Evolutionary conservation across 768 basidiomycete genomes (phyloP).

Genomic region (Lactarius sanguifluus): DNA sequence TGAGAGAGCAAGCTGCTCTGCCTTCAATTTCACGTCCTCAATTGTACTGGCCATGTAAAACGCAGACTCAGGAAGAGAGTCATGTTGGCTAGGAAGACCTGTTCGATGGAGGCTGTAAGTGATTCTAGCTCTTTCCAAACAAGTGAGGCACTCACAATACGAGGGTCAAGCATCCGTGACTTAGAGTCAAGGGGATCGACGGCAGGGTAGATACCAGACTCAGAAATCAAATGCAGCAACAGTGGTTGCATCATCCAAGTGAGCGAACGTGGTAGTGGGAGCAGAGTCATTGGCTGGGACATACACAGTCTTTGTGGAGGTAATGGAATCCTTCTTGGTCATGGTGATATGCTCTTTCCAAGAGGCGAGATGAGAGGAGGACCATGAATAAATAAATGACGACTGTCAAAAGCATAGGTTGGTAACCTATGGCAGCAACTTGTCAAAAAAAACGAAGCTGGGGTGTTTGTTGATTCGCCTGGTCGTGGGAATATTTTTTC

Average conservation of each 20-base stretch:
- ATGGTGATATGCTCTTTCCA: conserved; percentile 99
- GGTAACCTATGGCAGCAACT: conserved; percentile 96
- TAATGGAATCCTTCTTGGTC: conserved; percentile 99
- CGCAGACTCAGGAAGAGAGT: conserved; percentile 89
- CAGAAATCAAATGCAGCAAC: conserved; percentile 97
- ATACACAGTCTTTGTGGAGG: conserved; percentile 74
- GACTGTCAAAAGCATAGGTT: conserved; percentile 98
- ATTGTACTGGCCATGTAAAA: conserved; percentile 99
- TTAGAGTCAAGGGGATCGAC: conserved; percentile 99
- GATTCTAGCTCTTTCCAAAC: not conserved
- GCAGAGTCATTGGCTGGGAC: conserved; percentile 99
- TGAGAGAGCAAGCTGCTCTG: conserved; percentile 76
- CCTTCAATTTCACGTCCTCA: conserved; percentile 96
- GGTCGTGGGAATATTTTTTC: too few species aligned
- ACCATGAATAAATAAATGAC: conserved; percentile 20
- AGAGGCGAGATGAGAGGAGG: conserved; percentile 8
- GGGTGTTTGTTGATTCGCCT: too few species aligned
- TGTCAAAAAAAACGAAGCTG: too few species aligned
- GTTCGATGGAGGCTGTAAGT: not conserved
- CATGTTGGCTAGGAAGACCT: conserved; percentile 72
- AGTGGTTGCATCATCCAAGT: conserved; percentile 99
- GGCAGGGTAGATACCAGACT: conserved; percentile 99
- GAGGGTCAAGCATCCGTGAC: conserved; percentile 99
- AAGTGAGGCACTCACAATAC: conserved; percentile 66
- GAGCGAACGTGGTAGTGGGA: conserved; percentile 98